Evolutionary conservation across 495 filamentous ascomycete species (phyloP).

Genomic region (Cairneyella variabilis): DNA sequence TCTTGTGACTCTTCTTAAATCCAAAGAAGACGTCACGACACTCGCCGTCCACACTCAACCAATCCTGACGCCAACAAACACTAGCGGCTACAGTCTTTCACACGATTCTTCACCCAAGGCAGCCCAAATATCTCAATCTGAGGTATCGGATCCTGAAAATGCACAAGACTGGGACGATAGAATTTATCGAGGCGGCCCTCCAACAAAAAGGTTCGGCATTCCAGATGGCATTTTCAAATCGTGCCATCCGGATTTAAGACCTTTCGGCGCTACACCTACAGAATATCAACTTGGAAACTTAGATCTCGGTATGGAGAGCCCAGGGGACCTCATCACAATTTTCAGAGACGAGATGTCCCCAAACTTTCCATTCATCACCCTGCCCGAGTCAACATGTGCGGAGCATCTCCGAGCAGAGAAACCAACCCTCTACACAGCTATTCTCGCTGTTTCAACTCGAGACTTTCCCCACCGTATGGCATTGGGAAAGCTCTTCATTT

Average conservation of each 20-base stretch:
- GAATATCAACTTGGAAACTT: background rate
- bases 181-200: background rate
- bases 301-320: constrained; percentile 1
- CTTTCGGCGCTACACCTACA: background rate
- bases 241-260: background rate
- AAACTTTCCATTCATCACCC: constrained; percentile 18
- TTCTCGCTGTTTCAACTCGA: constrained; percentile 11
- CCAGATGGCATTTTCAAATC: background rate
- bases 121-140: background rate
- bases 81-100: background rate
- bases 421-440: constrained; percentile 13
- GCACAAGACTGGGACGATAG: background rate
- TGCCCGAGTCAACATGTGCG: background rate
- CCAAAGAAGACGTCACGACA: constrained; percentile 1
- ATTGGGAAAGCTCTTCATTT: background rate
- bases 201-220: background rate
- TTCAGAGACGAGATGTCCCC: constrained; percentile 13
- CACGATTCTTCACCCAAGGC: background rate
- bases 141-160: background rate
- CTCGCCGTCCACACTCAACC: background rate
- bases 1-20: constrained; percentile 16
- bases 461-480: background rate
- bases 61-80: background rate
- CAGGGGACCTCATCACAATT: constrained; percentile 2
- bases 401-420: background rate